These are phyloP conservation scores for Linnemannia exigua DNA, from an alignment of 192 early-diverging fungal genomes.

Conservation along the genomic window DNA sequence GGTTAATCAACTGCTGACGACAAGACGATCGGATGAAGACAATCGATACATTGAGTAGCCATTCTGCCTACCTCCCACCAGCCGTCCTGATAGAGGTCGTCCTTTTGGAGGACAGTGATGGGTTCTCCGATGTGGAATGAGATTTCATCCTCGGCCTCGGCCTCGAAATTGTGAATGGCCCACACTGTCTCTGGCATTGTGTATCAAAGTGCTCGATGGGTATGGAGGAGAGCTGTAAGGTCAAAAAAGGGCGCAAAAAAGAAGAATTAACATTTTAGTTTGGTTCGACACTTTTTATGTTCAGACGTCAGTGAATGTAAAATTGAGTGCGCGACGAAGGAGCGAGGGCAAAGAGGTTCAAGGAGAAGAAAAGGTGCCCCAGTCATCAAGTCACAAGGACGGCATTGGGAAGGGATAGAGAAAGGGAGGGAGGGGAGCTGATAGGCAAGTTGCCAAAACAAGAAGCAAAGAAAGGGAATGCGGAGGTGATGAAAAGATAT, in stretches of 20 bases:
- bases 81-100: conserved; percentile 76
- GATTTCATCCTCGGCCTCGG: conserved; percentile 77
- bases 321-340: neutral
- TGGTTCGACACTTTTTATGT: neutral
- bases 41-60: neutral
- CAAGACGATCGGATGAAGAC: neutral
- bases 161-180: conserved; percentile 65
- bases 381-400: neutral
- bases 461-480: neutral
- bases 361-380: neutral
- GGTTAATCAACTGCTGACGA: neutral
- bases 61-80: conserved; percentile 75
- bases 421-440: neutral
- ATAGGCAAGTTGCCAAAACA: neutral
- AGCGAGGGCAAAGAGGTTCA: conserved; percentile 1
- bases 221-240: neutral
- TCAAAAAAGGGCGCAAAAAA: neutral
- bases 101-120: conserved; percentile 74
- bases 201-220: neutral
- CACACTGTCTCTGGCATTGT: conserved; percentile 58
- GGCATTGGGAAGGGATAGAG: neutral
- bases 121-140: conserved; percentile 72
- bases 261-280: neutral
- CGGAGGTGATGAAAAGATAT: neutral
- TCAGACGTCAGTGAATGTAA: neutral